phyloP scores from a whole-genome alignment of 192 early-diverging fungal genomes.

The Linnemannia hyalina region DNA sequence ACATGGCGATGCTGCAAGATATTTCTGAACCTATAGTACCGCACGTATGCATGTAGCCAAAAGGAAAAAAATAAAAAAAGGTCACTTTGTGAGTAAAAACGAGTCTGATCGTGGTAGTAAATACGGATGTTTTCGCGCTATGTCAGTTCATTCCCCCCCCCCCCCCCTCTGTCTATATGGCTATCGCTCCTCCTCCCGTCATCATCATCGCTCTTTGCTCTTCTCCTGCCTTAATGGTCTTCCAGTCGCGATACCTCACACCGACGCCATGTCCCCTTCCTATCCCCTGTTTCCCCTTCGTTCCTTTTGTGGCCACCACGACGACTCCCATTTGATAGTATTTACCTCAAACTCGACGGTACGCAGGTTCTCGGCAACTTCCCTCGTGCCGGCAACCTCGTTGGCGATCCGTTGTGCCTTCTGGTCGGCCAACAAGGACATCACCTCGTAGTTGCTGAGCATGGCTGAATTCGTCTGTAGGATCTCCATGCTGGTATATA shows the following conservation, averaged over 20 bases:
- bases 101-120: neutral
- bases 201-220: too few relatives aligned
- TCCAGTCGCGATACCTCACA: neutral
- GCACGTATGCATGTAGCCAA: neutral
- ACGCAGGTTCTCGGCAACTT: conserved; percentile 72
- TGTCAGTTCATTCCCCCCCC: too few relatives aligned
- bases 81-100: neutral
- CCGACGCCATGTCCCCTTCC: neutral
- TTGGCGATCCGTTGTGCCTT: conserved; percentile 57
- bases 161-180: too few relatives aligned
- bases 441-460: conserved; percentile 79
- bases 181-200: too few relatives aligned
- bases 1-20: conserved; percentile 70
- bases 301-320: neutral
- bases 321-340: neutral
- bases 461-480: conserved; percentile 71
- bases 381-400: conserved; percentile 45
- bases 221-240: neutral
- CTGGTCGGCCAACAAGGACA: conserved; percentile 70
- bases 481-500: conserved; percentile 66
- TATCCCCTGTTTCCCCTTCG: neutral
- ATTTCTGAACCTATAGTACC: conserved; percentile 59
- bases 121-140: neutral
- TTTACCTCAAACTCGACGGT: conserved; percentile 76
- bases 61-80: too few relatives aligned